Evolutionary conservation across 306 rosid species (phyloP), one percentile per base, ranked within the genome.

Genomic region (Senna tora): DNA sequence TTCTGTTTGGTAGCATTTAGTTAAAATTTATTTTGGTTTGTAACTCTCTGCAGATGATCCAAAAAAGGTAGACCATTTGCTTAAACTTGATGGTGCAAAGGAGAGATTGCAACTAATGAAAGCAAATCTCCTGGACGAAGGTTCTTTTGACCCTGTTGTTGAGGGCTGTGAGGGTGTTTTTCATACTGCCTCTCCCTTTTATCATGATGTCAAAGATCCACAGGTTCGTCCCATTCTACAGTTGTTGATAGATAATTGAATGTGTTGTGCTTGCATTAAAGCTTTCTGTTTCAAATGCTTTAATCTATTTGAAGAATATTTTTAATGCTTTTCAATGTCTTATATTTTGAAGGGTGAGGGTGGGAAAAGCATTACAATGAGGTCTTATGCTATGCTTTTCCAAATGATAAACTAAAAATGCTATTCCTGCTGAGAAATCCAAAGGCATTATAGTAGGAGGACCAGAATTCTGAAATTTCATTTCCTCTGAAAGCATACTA

Each of bases 141-240:
- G 67, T 62, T 62, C 67, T 17, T 62, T 62, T 62, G 67, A 62
- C 51, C 2, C 34, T 38, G 49, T 19, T 19, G 17, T 62, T 39
- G 67, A 39, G 3, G 67, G 67, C 32, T 62, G 67, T 62, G 67
- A 39, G 33, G 67, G 67, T 19, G 67, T 62, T 47, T 62, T 62
- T 39, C 67, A 62, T 62, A 62, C 67, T 10, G 67, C 67, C 0
- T 62, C 67, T 62, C 67, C 67, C 9, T 62, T 62, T 39, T 62
- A 62, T 62, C 51, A 2, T 10, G 67, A 62, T 20, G 67, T 39
- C 51, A 12, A 62, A 19, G 67, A 62, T 22, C 67, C 67, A 20
- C 67, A 62, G 67, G 67, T 62, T 62, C 17, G 19, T 38, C 32
- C 17, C 49, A 19, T 38, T 39, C 49, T 38, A 7, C 32, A 5